phyloP scores from a whole-genome alignment of 768 basidiomycete genomes.

The Paxillus involutus region DNA sequence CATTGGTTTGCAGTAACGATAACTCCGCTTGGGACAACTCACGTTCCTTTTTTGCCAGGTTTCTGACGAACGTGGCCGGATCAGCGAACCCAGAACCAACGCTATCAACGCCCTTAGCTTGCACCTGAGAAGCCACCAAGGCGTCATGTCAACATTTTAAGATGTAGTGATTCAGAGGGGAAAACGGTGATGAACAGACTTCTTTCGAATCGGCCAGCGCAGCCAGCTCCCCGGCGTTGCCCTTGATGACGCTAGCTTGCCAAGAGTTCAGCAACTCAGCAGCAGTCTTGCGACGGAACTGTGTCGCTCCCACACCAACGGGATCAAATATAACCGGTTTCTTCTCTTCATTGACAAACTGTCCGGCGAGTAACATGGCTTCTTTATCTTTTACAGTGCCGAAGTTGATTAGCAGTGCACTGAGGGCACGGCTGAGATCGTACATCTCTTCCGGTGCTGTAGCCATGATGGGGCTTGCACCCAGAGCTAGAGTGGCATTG shows the following conservation, averaged over 20 bases:
- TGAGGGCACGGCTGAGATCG: constrained; percentile 65
- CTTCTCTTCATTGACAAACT: constrained; percentile 60
- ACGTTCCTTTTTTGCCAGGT: constrained; percentile 76
- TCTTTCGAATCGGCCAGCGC: constrained; percentile 74
- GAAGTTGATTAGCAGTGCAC: constrained; percentile 81
- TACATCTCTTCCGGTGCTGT: constrained; percentile 80
- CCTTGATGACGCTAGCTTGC: constrained; percentile 92
- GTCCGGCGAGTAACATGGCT: constrained; percentile 77
- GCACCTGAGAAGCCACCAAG: constrained; percentile 44
- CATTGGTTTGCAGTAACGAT: not conserved
- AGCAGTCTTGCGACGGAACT: constrained; percentile 56
- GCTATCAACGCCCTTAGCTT: constrained; percentile 84
- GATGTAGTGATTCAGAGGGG: not conserved
- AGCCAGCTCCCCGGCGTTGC: constrained; percentile 88
- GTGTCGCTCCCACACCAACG: constrained; percentile 85
- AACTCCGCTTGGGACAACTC: constrained; percentile 24
- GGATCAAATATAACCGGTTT: constrained; percentile 90
- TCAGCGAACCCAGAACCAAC: constrained; percentile 75
- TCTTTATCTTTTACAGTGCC: constrained; percentile 73
- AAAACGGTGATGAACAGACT: constrained; percentile 36
- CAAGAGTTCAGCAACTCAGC: constrained; percentile 70
- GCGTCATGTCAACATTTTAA: not conserved
- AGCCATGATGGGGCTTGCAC: constrained; percentile 94
- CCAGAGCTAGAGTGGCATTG: constrained; percentile 84
- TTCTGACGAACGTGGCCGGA: constrained; percentile 66